Evolutionary conservation across 768 basidiomycete species (phyloP), one percentile per base, ranked within the genome.

Genomic region (Rhodosporidiobolus sp.): DNA sequence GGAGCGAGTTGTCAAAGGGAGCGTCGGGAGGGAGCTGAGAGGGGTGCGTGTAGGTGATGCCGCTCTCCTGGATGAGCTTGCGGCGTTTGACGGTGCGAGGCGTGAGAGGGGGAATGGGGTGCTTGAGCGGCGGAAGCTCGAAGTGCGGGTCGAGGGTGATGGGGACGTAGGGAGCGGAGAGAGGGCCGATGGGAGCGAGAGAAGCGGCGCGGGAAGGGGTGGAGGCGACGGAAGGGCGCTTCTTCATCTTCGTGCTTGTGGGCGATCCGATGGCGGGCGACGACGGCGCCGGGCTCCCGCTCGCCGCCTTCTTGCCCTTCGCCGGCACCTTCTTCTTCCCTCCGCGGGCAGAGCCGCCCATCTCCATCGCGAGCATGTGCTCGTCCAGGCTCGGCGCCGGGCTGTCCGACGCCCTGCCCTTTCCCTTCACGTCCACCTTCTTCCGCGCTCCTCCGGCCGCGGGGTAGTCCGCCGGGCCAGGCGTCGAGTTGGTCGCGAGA

Each of bases 1-100:
- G 74, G 17, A 94, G 80, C 1, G 89, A 89, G 1, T 84, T 83
- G 22, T 83, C 84, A 76, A 85, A 85, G 58, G 82, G 82, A 0
- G 87, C 82, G 0, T 82, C 81, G 0, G 85, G 83, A 1, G 90
- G 89, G 19, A 83, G 83, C 78, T 96, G 93, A 20, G 79, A 79
- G 0, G 89, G 92, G 79, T 88, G 79, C 43, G 82, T 86, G 20
- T 91, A 86, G 71, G 69, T 67, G 54, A 87, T 82, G 3, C 82
- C 78, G 5, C 86, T 87, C 2, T 59, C 57, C 72, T 50, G 26
- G 72, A 45, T 60, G 34, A 57, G 74, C 62, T 60, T 78, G 66
- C 59, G 73, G 48, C 50, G 69, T 55, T 64, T 63, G 66, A 58
- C 63, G 20, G 58, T 46, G 26, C 45, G 64, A 28, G 72, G 60